Percentiles rank a stretch among this genome's conserved stretches.
Conservation (phyloP, 208 protist genomes). For the Trypanosoma mega region DNA sequence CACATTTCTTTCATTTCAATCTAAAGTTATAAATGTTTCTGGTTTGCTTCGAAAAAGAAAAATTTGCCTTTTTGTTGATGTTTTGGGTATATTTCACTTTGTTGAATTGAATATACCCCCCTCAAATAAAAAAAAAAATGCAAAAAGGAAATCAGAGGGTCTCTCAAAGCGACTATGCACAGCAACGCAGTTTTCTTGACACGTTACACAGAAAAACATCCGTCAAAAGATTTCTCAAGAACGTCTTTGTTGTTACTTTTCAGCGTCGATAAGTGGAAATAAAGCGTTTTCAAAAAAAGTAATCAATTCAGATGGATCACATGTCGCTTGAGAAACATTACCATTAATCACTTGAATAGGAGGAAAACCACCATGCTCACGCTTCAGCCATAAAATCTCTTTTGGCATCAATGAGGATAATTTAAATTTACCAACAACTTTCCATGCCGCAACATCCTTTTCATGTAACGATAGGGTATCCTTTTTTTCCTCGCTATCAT, state of each 20-base stretch:
- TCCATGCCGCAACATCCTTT: slow-evolving; percentile 18
- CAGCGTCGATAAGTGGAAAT: slow-evolving; percentile 36
- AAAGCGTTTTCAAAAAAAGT: slow-evolving; percentile 37
- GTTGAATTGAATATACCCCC: no score
- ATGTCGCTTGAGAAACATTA: slow-evolving; percentile 29
- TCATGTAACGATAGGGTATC: slow-evolving; percentile 5
- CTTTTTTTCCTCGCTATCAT: background rate
- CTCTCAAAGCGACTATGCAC: no score
- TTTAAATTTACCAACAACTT: slow-evolving; percentile 37
- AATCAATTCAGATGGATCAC: slow-evolving; percentile 22
- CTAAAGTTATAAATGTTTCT: no score
- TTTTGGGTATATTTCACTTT: no score
- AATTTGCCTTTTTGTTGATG: no score
- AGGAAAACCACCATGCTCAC: slow-evolving; percentile 39
- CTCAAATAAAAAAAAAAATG: no score
- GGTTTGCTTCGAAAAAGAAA: no score
- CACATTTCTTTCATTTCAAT: no score
- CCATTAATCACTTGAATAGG: slow-evolving; percentile 48
- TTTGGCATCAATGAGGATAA: slow-evolving; percentile 28
- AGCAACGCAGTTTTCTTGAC: no score
- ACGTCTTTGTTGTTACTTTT: slow-evolving; percentile 10
- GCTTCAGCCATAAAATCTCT: slow-evolving; percentile 74
- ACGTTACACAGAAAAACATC: no score
- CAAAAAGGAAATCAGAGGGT: no score
- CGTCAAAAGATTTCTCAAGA: no score